Conservation (phyloP, 495 filamentous ascomycete genomes). For the Neurospora sp. region DNA sequence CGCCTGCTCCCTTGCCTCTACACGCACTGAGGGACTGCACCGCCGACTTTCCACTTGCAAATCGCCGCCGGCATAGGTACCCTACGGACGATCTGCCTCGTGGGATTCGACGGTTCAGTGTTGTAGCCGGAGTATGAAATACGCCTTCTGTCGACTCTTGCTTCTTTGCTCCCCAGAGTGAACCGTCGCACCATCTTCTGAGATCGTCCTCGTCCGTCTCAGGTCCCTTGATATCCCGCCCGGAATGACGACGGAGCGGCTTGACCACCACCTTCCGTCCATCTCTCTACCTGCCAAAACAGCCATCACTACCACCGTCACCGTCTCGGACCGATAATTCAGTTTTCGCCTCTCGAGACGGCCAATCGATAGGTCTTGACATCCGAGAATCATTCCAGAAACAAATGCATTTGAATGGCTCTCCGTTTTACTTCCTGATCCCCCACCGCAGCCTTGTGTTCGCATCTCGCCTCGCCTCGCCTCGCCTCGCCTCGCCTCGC, state of each 20-base stretch:
- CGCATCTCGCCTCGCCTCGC: not conserved
- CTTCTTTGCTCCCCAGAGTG: not conserved
- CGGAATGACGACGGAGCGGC: conserved; percentile 1
- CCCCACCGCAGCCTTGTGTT: not conserved
- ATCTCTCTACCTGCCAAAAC: not conserved
- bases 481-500: not conserved
- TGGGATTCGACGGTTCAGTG: not conserved
- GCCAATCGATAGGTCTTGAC: not conserved
- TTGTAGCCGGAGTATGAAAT: not conserved
- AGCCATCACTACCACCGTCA: not conserved
- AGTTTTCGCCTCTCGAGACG: not conserved
- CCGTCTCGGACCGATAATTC: not conserved
- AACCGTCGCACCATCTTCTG: not conserved
- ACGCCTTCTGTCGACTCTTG: not conserved
- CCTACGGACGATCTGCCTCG: not conserved
- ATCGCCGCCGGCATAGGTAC: not conserved
- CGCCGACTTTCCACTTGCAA: not conserved
- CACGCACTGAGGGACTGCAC: not conserved
- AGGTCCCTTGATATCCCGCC: not conserved
- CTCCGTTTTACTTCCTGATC: not conserved
- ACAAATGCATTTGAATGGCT: not conserved
- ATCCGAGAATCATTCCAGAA: not conserved
- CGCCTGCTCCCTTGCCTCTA: not conserved
- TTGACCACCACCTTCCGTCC: not conserved
- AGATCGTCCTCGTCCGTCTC: not conserved